phyloP scores from a whole-genome alignment of 495 filamentous ascomycete genomes.

The Tuber brumale region DNA sequence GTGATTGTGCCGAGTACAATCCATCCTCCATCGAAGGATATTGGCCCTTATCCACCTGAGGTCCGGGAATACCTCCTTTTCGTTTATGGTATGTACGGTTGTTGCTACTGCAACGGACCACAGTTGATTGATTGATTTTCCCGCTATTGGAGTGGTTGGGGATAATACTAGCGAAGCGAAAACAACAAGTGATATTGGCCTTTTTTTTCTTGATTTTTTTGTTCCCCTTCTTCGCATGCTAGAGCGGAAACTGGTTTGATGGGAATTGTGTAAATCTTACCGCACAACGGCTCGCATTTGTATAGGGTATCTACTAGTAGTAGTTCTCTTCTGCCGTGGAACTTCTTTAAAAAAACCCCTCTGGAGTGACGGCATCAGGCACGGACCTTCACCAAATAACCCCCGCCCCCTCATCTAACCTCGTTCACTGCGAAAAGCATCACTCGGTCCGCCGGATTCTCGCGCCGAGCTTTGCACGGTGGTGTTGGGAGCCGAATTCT shows the following conservation, averaged over 20 bases:
- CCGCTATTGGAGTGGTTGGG: not conserved
- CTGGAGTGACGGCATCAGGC: slow-evolving; percentile 2
- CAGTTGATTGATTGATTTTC: not conserved
- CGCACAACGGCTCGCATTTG: not conserved
- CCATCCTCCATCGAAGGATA: not conserved
- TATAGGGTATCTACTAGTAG: not conserved
- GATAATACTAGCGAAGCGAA: not conserved
- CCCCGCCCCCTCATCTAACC: not conserved
- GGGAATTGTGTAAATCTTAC: not conserved
- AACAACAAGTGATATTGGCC: not conserved
- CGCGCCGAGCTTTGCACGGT: not conserved
- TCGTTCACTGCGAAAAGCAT: not conserved
- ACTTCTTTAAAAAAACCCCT: not conserved
- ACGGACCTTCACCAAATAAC: not conserved
- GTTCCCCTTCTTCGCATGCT: not conserved
- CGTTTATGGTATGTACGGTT: not conserved
- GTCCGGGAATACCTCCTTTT: not conserved
- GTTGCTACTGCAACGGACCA: slow-evolving; percentile 4
- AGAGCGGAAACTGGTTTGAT: not conserved
- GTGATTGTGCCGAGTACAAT: not conserved
- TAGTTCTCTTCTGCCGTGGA: not conserved
- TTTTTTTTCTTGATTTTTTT: not conserved
- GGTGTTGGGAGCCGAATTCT: not conserved
- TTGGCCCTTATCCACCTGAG: not conserved
- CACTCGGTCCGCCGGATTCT: slow-evolving; percentile 8